Evolutionary conservation across 2,329 filamentous ascomycete genomes (phyloP).

Genomic region (Diaporthe destruens): DNA sequence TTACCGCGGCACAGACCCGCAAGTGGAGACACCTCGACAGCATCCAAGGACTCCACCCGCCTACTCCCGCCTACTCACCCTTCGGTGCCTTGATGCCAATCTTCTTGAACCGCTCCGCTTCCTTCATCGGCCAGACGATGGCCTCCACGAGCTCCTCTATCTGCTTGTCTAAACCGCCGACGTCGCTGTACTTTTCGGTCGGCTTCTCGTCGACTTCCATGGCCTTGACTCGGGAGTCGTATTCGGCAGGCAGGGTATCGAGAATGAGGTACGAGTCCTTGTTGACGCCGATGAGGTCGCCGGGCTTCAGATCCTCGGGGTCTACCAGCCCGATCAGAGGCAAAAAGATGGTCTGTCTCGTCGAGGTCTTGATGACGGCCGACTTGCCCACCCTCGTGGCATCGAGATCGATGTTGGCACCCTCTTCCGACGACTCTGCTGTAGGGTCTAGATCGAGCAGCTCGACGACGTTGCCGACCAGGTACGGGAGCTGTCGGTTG

Average conservation of each 20-base stretch:
- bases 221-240: slow-evolving; percentile 98
- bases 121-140: slow-evolving; percentile 99
- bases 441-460: slow-evolving; percentile 96
- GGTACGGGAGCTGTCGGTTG: slow-evolving; percentile 98
- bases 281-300: slow-evolving; percentile 97
- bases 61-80: slow-evolving; percentile 69
- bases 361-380: slow-evolving; percentile 99
- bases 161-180: slow-evolving; percentile 97
- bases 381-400: slow-evolving; percentile 97
- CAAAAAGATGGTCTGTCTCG: slow-evolving; percentile 97
- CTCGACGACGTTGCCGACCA: slow-evolving; percentile 98
- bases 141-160: slow-evolving; percentile 99
- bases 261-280: slow-evolving; percentile 99
- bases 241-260: slow-evolving; percentile 96
- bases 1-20: slow-evolving; percentile 28
- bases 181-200: slow-evolving; percentile 98
- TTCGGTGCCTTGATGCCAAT: slow-evolving; percentile 99
- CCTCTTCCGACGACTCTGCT: slow-evolving; percentile 95
- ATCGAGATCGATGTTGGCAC: slow-evolving; percentile 98
- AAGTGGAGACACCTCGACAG: background rate
- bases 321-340: slow-evolving; percentile 97
- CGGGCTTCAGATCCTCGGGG: slow-evolving; percentile 93
- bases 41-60: background rate
- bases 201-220: slow-evolving; percentile 99
- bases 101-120: slow-evolving; percentile 99